Evolutionary conservation across 2,329 filamentous ascomycete species (phyloP), one percentile per base, ranked within the genome.

Genomic region (Herpotrichia juniperi): DNA sequence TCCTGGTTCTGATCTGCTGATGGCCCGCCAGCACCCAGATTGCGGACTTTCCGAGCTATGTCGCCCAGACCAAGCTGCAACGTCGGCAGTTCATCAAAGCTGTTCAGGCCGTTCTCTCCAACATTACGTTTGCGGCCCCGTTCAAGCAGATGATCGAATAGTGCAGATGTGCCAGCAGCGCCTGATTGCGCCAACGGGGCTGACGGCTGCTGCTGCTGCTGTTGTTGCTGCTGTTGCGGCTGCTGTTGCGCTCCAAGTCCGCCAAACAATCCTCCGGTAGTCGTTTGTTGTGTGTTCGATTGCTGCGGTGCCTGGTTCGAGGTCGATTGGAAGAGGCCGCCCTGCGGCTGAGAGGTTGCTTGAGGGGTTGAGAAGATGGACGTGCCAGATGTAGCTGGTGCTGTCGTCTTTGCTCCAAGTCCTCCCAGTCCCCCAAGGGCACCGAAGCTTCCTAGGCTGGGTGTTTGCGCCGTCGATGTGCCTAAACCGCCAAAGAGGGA

Each of bases 1-100:
- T 74, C 68, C 44, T 73, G 74, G 11, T 70, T 75, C 48, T 78
- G 74, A 49, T 80, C 77, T 72, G 83, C 60, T 11, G 80, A 81
- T 19, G 88, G 84, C 35, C 88, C 86, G 21, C 96, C 86, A 72
- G 88, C 87, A 66, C 87, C 88, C 61, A 99, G 81, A 61, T 81
- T 93, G 80, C 83, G 91, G 77, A 81, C 94, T 81, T 82, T 86
- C 59, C 85, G 80, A 52, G 85, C 82, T 65, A 99, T 88, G 76
- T 99, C 94, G 52, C 91, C 90, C 26, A 99, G 82, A 19, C 94
- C 93, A 48, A 99, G 84, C 75, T 97, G 93, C 59, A 99, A 82
- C 67, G 87, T 90, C 6, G 94, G 93, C 40, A 99, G 82, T 54
- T 97, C 91, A 61, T 89, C 88, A 67, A 89, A 85, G 49, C 75